A percentile compares a stretch with the other conserved stretches of the same genome.
Evolutionary conservation across 129 eudicot species (phyloP).

Genomic region (Ambrosia artemisiifolia): DNA sequence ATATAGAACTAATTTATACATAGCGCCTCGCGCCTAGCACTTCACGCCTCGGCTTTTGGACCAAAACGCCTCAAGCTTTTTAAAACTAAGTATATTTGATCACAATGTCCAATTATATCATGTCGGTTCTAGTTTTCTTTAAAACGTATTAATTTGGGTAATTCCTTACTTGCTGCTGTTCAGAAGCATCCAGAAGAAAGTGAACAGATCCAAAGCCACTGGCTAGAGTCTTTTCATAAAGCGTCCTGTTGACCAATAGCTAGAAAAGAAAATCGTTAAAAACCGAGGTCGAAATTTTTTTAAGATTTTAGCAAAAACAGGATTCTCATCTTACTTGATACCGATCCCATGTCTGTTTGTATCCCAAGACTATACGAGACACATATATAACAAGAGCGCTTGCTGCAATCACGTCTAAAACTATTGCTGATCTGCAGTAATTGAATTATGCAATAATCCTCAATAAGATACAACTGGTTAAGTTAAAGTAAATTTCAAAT

Average conservation of each 20-base stretch:
- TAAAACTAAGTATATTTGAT: too few relatives aligned
- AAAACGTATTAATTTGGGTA: not conserved
- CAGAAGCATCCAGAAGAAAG: slow-evolving; percentile 98
- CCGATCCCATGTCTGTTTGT: slow-evolving; percentile 96
- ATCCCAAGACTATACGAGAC: slow-evolving; percentile 79
- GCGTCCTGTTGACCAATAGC: slow-evolving; percentile 93
- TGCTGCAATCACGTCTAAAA: slow-evolving; percentile 80
- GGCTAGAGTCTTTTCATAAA: slow-evolving; percentile 90
- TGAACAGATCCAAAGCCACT: slow-evolving; percentile 98
- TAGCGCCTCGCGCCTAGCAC: too few relatives aligned
- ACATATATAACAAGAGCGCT: slow-evolving; percentile 74
- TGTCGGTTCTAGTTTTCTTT: too few relatives aligned
- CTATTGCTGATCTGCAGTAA: slow-evolving; percentile 73
- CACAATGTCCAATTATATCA: too few relatives aligned
- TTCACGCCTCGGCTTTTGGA: too few relatives aligned
- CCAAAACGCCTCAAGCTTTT: too few relatives aligned
- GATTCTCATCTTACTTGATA: slow-evolving; percentile 60
- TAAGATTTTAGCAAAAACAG: slow-evolving; percentile 9
- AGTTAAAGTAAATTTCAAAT: not conserved
- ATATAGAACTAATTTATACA: too few relatives aligned
- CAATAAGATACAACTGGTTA: not conserved
- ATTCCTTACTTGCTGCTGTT: slow-evolving; percentile 82
- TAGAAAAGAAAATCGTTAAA: slow-evolving; percentile 26
- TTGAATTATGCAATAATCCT: slow-evolving; percentile 2
- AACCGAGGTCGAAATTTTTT: slow-evolving; percentile 16